Evolutionary conservation across 345 rosid genomes (phyloP), one percentile per base, ranked within the genome.

Genomic region (Salix viminalis): DNA sequence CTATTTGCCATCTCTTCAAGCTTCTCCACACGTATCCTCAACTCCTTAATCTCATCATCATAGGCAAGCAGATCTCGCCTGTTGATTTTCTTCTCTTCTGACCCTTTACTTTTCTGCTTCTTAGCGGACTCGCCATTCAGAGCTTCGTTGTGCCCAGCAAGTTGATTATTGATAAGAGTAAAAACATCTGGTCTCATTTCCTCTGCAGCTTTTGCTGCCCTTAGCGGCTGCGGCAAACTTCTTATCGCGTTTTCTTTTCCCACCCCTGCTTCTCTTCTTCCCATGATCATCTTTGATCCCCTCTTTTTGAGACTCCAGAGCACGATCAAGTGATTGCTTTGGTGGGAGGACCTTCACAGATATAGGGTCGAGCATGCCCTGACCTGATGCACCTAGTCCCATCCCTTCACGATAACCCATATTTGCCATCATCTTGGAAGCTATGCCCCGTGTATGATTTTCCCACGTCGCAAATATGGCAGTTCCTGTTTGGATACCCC

Each of bases 391-490:
- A 2, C 97, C 99, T 80, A 93, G 85, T 56, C 98, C 99, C 98
- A 92, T 92, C 50, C 99, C 98, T 82, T 90, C 92, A 18, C 95
- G 91, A 73, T 92, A 92, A 42, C 98, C 98, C 99, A 96, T 93
- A 79, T 70, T 92, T 60, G 94, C 96, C 99, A 93, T 93, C 97
- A 93, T 89, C 91, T 91, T 93, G 32, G 98, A 96, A 67, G 99
- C 98, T 77, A 93, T 82, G 13, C 98, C 99, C 37, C 98, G 85
- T 0, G 98, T 92, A 87, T 93, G 98, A 76, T 92, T 96, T 86
- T 96, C 99, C 99, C 99, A 96, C 74, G 87, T 91, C 0, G 98
- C 94, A 83, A 95, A 95, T 78, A 91, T 79, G 42, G 86, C 86
- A 24, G 98, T 96, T 30, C 91, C 96, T 13, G 84, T 91, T 83